Evolutionary conservation across 768 basidiomycete species (phyloP), one percentile per base, ranked within the genome.

Genomic region (Sutorius australiensis): DNA sequence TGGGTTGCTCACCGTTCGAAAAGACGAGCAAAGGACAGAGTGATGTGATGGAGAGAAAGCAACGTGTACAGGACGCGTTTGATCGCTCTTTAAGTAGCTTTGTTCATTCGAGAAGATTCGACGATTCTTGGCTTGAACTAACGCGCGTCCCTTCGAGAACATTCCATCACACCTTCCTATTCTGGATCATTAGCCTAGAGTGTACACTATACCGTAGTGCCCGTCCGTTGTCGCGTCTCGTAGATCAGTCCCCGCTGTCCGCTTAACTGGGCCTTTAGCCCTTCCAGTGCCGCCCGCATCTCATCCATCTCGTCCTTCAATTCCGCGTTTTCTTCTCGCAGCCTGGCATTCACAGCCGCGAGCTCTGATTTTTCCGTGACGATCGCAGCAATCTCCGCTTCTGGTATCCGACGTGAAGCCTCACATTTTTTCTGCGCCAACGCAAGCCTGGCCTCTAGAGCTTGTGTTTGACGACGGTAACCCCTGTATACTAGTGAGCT

Each of bases 241-340:
- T 76, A 76, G 19, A 81, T 57, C 38, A 77, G 59, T 4, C 74
- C 74, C 5, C 64, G 71, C 43, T 71, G 69, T 9, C 81, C 81
- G 49, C 73, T 79, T 44, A 78, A 68, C 59, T 83, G 80, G 44
- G 74, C 78, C 58, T 80, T 86, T 61, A 89, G 66, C 19, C 82
- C 61, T 60, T 90, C 87, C 11, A 90, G 75, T 77, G 86, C 88
- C 21, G 81, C 84, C 52, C 77, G 77, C 68, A 90, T 67, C 60
- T 89, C 87, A 55, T 89, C 81, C 37, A 80, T 67, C 56, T 82
- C 80, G 21, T 83, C 80, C 38, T 70, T 64, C 52, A 83, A 58
- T 21, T 77, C 75, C 3, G 67, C 66, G 54, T 90, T 92, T 56
- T 86, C 80, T 19, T 82, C 80, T 32, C 75, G 72, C 40, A 90